Conservation (phyloP, 805 yeast genomes). For the Wickerhamomyces ciferrii region DNA sequence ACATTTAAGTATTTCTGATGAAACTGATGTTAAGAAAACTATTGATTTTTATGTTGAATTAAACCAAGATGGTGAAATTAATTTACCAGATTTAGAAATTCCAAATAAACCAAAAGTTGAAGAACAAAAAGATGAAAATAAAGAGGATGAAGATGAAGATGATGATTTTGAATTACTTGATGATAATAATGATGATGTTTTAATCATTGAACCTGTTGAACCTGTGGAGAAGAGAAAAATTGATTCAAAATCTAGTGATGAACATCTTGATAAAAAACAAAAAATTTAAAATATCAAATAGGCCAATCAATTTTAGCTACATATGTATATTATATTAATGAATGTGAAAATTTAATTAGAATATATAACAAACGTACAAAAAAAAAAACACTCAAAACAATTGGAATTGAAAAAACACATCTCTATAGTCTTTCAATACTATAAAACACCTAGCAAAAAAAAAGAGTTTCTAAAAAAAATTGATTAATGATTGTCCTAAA, state of each 20-base stretch:
- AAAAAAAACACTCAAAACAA: too few species aligned
- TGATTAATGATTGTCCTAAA: too few species aligned
- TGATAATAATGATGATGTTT: conserved; percentile 13
- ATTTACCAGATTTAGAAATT: conserved; percentile 28
- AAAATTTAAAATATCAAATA: too few species aligned
- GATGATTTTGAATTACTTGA: conserved; percentile 14
- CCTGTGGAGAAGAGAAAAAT: conserved; percentile 14
- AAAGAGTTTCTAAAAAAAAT: too few species aligned
- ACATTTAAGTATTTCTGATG: conserved; percentile 70
- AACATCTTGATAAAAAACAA: conserved; percentile 5
- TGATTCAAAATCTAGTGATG: conserved; percentile 2
- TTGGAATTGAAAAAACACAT: too few species aligned
- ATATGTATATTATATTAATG: too few species aligned
- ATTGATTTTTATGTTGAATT: conserved; percentile 53
- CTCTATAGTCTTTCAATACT: too few species aligned
- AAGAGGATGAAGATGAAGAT: conserved; percentile 13
- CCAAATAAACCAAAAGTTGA: conserved; percentile 19
- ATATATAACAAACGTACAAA: too few species aligned
- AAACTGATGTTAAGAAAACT: conserved; percentile 59
- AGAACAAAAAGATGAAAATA: conserved; percentile 16
- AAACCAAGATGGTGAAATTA: conserved; percentile 14
- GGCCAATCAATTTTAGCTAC: too few species aligned
- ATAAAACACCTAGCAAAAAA: too few species aligned
- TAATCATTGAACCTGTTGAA: conserved; percentile 9
- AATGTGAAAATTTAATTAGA: too few species aligned